Evolutionary conservation across 2,329 filamentous ascomycete species (phyloP).

Genomic region (Calonectria pseudoreteaudii): DNA sequence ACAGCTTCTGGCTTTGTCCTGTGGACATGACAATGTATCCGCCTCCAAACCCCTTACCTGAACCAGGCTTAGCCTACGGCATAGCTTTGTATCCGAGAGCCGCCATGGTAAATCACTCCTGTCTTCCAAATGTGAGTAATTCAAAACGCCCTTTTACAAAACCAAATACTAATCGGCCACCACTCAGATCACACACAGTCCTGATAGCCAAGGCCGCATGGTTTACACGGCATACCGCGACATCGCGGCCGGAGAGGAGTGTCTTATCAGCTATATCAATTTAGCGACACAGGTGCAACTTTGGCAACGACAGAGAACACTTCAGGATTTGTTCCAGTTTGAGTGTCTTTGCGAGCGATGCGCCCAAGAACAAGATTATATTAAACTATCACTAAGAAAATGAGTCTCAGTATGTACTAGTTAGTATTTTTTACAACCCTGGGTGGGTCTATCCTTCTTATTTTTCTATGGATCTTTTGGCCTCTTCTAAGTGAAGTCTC

Average conservation of each 20-base stretch:
- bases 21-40: conserved; percentile 2
- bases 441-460: no score
- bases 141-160: neutral
- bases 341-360: conserved; percentile 39
- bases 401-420: no score
- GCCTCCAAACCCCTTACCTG: conserved; percentile 25
- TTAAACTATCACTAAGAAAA: no score
- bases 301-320: conserved; percentile 27
- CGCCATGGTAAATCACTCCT: conserved; percentile 44
- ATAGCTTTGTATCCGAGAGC: conserved; percentile 41
- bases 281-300: conserved; percentile 25
- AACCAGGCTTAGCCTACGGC: conserved; percentile 37
- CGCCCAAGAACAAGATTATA: conserved; percentile 35
- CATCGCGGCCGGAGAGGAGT: conserved; percentile 39
- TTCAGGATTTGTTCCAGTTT: conserved; percentile 38
- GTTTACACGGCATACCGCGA: conserved; percentile 39
- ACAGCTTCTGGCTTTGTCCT: conserved; percentile 42
- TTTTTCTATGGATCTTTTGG: no score
- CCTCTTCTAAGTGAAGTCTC: no score
- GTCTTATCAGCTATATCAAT: conserved; percentile 43
- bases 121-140: conserved; percentile 40
- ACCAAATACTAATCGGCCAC: neutral
- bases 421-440: no score
- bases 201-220: conserved; percentile 37
- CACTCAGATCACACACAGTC: conserved; percentile 37